Percentiles rank a stretch among this genome's conserved stretches.
Conservation (phyloP, 305 asterid genomes). For the Solanum aculeatissimum region DNA sequence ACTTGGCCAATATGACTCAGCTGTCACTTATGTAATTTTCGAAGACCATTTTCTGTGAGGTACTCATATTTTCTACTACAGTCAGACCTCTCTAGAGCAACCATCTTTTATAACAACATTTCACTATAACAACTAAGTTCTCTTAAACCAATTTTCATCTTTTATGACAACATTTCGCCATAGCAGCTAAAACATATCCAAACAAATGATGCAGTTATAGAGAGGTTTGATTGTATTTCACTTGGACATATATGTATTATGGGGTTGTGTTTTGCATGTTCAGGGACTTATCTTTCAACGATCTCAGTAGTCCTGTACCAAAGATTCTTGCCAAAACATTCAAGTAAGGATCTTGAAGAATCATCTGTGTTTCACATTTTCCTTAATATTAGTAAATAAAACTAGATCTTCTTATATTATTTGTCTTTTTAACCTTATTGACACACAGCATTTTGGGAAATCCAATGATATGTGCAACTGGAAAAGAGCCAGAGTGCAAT, state of each 20-base stretch:
- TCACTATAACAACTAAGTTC: not conserved
- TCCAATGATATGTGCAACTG: slow-evolving; percentile 77
- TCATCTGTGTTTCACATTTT: not conserved
- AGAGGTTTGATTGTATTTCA: not conserved
- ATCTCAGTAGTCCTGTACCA: slow-evolving; percentile 74
- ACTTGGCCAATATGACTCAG: slow-evolving; percentile 62
- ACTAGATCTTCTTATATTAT: not conserved
- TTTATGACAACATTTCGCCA: not conserved
- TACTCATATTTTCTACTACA: not conserved
- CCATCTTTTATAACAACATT: not conserved
- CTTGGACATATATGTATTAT: not conserved
- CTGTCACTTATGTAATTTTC: slow-evolving; percentile 60
- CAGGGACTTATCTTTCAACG: slow-evolving; percentile 92
- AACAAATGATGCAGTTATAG: not conserved
- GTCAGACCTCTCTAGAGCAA: not conserved
- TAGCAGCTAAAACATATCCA: not conserved
- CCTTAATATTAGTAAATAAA: not conserved
- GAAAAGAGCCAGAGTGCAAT: slow-evolving; percentile 69
- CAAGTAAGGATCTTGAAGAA: slow-evolving; percentile 32
- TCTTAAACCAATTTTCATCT: not conserved
- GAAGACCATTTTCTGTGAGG: not conserved
- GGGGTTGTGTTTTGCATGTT: not conserved
- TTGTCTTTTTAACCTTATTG: not conserved
- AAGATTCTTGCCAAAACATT: slow-evolving; percentile 72
- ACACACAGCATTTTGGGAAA: slow-evolving; percentile 71